Evolutionary conservation across 78 protist species (phyloP).

Genomic region (Dictyostelium discoideum): dicty_2.7 NC_007091.3:4580001-4580500

Average conservation of each 20-base stretch:
- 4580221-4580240: constrained; percentile 23
- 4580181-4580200: neutral
- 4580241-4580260: constrained; percentile 24
- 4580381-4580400: neutral
- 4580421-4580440: neutral
- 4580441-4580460: neutral
- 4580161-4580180: constrained; percentile 22
- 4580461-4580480: neutral
- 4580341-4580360: neutral
- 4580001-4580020: constrained; percentile 46
- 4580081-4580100: neutral
- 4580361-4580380: neutral
- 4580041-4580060: constrained; percentile 60
- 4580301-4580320: constrained; percentile 62
- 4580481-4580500: neutral
- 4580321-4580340: constrained; percentile 65
- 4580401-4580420: neutral
- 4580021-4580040: constrained; percentile 46
- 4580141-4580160: constrained; percentile 53
- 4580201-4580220: neutral
- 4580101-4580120: neutral
- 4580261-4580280: constrained; percentile 8
- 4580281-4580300: constrained; percentile 42
- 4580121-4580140: constrained; percentile 21
- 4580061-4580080: neutral